Conservation (phyloP, 2,329 filamentous ascomycete genomes). For the Aspergillus amoenus region DNA sequence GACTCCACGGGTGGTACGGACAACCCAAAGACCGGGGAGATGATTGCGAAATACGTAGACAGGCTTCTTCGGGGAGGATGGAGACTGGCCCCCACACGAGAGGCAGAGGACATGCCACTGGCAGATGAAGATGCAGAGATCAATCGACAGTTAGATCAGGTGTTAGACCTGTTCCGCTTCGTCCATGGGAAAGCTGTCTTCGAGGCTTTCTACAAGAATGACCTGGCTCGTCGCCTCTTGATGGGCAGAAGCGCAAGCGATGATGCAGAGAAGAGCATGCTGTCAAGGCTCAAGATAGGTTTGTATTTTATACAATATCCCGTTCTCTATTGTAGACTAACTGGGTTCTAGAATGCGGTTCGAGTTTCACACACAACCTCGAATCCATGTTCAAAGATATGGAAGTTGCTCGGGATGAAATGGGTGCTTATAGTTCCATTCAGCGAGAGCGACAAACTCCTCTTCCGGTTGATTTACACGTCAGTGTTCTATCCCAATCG, state of each 20-base stretch:
- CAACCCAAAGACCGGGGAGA: slow-evolving; percentile 93
- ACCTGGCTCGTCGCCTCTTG: slow-evolving; percentile 82
- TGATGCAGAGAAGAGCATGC: slow-evolving; percentile 94
- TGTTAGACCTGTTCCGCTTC: slow-evolving; percentile 91
- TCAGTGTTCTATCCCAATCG: slow-evolving; percentile 85
- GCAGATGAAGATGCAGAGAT: slow-evolving; percentile 90
- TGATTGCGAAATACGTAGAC: slow-evolving; percentile 98
- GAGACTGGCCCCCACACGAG: slow-evolving; percentile 64
- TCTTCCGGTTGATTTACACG: slow-evolving; percentile 68
- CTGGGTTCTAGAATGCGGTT: slow-evolving; percentile 69
- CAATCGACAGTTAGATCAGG: slow-evolving; percentile 87
- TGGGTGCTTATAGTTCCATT: slow-evolving; percentile 78
- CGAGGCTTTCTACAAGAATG: slow-evolving; percentile 98
- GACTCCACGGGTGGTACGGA: slow-evolving; percentile 72
- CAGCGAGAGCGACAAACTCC: slow-evolving; percentile 60
- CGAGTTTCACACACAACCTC: slow-evolving; percentile 91
- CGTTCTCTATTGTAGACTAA: slow-evolving; percentile 2
- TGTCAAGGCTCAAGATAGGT: slow-evolving; percentile 79
- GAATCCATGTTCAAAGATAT: slow-evolving; percentile 99
- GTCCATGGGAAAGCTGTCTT: slow-evolving; percentile 97
- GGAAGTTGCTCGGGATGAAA: slow-evolving; percentile 87
- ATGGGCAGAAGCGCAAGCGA: slow-evolving; percentile 92
- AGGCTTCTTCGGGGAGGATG: slow-evolving; percentile 81
- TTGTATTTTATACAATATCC: slow-evolving; percentile 16
- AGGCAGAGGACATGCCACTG: slow-evolving; percentile 52